Evolutionary conservation across 352 stramenopile genomes (phyloP), one percentile per base, ranked within the genome.

Genomic region (Phytophthora syringae): DNA sequence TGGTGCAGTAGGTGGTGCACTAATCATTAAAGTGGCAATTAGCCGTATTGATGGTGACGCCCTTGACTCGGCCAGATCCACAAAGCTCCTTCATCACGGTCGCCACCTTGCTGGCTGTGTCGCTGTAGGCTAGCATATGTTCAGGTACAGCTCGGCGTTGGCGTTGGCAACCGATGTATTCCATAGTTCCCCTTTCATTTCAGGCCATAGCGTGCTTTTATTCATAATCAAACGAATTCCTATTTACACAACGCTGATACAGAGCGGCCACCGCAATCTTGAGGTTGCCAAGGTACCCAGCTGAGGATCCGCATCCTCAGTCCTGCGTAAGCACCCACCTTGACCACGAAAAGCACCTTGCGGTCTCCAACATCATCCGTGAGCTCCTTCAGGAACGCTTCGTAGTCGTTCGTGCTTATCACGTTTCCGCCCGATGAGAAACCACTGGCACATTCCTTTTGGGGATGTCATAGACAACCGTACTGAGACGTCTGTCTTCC

Each of bases 41-140:
- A 21, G 79, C 83, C 44, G 82, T 90, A 47, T 90, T 90, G 51
- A 92, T 74, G 39, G 77, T 65, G 16, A 90, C 79, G 15, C 84
- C 84, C 25, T 86, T 86, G 36, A 88, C 32, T 15, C 49, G 52
- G 3, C 76, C 77, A n/a, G 63, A 70, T 2, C 40, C 47, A 2
- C 52, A 54, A 10, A 89, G 67, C 30, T 72, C 47, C 36, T 80
- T 54, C 55, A 89, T 50, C 21, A 87, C 53, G 15, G 64, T 56
- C n/a, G 62, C 72, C 21, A 89, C 60, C 6, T 62, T 68, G 30
- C 59, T 42, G 7, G 60, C 49, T 10, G 64, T 66, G 15, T 64
- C 49, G 18, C 58, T 11, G 52, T 70, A 65, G 28, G 63, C 56
- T 3, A 90, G 72, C 40, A 72, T 78, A 86, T 71, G 20, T 88